Percentiles rank a stretch among this genome's conserved stretches.
Conservation (phyloP, 306 rosid genomes). For the Vigna hirtella region DNA sequence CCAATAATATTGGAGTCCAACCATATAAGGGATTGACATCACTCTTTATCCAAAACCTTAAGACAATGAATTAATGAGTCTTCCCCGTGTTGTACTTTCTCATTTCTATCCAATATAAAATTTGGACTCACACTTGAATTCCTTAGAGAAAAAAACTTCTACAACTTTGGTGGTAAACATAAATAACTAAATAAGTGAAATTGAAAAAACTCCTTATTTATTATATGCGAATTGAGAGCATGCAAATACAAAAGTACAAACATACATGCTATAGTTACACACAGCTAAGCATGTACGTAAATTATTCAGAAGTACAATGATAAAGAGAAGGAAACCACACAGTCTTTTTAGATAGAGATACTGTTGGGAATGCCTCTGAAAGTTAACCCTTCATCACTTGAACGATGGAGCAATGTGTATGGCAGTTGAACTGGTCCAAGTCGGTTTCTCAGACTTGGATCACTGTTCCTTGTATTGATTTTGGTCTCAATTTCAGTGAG, state of each 20-base stretch:
- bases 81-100: too few species aligned
- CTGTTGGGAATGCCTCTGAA: constrained; percentile 84
- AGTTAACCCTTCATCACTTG: constrained; percentile 69
- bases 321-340: background rate
- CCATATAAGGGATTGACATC: too few species aligned
- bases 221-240: background rate
- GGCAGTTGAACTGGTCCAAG: constrained; percentile 66
- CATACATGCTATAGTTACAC: background rate
- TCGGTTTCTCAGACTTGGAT: constrained; percentile 51
- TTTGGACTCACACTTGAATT: too few species aligned
- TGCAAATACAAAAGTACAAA: background rate
- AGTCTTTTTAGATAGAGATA: constrained; percentile 51
- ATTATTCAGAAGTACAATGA: background rate
- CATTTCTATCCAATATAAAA: too few species aligned
- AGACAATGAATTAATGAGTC: too few species aligned
- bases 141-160: too few species aligned
- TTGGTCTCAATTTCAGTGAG: constrained; percentile 38
- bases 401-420: constrained; percentile 71
- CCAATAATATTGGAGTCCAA: too few species aligned
- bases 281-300: background rate
- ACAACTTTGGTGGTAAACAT: too few species aligned
- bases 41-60: too few species aligned
- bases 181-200: too few species aligned
- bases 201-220: background rate
- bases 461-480: constrained; percentile 27